Conservation (phyloP, 306 rosid genomes). For the Crataegus laevigata region DNA sequence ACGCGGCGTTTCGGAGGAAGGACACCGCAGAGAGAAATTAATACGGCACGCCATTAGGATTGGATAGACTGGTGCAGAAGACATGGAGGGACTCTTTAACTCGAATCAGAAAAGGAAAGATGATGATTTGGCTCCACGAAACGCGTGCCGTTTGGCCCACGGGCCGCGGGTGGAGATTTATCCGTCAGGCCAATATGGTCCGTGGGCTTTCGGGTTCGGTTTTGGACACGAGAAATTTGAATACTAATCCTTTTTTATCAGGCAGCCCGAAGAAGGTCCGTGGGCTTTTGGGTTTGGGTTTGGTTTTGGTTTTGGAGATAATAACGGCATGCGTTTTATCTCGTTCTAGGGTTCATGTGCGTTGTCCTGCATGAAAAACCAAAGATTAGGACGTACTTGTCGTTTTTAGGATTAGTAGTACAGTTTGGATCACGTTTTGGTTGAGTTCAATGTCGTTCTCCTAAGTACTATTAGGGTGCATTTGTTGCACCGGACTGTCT, state of each 20-base stretch:
- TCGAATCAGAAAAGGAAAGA: background rate
- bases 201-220: background rate
- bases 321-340: background rate
- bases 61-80: background rate
- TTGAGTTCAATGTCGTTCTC: background rate
- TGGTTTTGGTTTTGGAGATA: background rate
- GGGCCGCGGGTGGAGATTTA: background rate
- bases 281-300: too few species aligned
- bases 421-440: background rate
- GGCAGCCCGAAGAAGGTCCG: too few species aligned
- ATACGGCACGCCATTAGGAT: constrained; percentile 32
- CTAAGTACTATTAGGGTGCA: too few species aligned
- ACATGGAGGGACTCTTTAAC: background rate
- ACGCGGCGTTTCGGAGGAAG: constrained; percentile 32
- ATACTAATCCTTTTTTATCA: too few species aligned
- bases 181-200: background rate
- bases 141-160: background rate
- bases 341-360: background rate
- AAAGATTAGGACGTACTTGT: background rate
- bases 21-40: constrained; percentile 20
- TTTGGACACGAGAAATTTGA: background rate
- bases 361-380: background rate
- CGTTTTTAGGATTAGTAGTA: background rate
- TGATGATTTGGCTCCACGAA: background rate
- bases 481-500: too few species aligned